phyloP scores from a whole-genome alignment of 345 rosid species.

The Microcos paniculata region DNA sequence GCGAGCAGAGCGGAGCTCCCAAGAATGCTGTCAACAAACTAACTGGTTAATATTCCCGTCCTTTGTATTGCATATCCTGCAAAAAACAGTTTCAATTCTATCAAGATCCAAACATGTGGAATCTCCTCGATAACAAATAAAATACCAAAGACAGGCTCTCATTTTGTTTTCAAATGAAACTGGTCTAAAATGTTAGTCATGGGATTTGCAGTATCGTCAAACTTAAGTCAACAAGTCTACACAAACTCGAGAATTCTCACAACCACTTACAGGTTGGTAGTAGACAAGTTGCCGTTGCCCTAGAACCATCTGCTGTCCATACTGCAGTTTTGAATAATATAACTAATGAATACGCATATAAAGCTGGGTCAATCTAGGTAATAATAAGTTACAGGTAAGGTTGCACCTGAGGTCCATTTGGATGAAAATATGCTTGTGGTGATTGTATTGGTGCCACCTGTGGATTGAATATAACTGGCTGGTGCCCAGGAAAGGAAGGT shows the following conservation, averaged over 20 bases:
- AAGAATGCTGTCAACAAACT: constrained; percentile 18
- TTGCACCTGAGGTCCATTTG: constrained; percentile 72
- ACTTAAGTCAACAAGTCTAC: background rate
- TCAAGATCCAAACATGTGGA: background rate
- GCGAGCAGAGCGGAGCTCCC: constrained; percentile 17
- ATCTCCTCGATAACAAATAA: background rate
- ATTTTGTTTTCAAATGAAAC: background rate
- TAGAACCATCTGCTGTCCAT: constrained; percentile 63
- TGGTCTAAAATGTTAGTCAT: background rate
- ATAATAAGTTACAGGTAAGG: background rate
- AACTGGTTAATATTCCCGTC: constrained; percentile 48
- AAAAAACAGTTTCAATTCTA: background rate
- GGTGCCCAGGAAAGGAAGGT: constrained; percentile 63
- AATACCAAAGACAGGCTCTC: background rate
- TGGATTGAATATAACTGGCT: constrained; percentile 60
- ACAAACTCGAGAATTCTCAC: background rate
- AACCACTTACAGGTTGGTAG: constrained; percentile 68
- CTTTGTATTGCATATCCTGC: constrained; percentile 73
- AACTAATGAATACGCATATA: constrained; percentile 13
- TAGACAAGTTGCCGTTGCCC: constrained; percentile 63
- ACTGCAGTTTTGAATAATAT: constrained; percentile 37
- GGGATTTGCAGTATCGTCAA: background rate
- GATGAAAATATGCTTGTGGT: constrained; percentile 68
- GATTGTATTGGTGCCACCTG: constrained; percentile 56
- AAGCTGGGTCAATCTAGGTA: background rate